These are phyloP conservation scores for Scheffersomyces parashehatae DNA, from an alignment of 1,139 yeast species.

Conservation along the genomic window DNA sequence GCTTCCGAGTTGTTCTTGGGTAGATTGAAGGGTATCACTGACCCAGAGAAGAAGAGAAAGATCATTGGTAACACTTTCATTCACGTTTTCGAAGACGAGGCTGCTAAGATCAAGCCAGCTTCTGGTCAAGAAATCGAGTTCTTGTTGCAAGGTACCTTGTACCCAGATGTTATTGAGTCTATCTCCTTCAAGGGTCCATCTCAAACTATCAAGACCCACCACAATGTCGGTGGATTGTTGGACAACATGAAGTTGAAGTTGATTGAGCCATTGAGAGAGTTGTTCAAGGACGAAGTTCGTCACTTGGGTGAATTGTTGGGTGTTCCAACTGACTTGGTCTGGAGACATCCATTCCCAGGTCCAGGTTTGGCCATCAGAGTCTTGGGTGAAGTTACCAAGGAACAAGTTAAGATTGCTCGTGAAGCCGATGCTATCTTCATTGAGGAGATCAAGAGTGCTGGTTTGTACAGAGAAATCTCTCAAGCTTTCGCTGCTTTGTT, in stretches of 20 bases:
- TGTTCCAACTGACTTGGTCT: conserved; percentile 93
- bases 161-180: conserved; percentile 98
- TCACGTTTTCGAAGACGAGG: conserved; percentile 95
- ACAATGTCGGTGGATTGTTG: conserved; percentile 96
- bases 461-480: conserved; percentile 87
- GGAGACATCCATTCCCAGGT: conserved; percentile 99
- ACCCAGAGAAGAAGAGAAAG: conserved; percentile 98
- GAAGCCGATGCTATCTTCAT: conserved; percentile 95
- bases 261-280: conserved; percentile 97
- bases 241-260: conserved; percentile 98
- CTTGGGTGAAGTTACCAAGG: conserved; percentile 91
- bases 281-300: conserved; percentile 98
- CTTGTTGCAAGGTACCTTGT: conserved; percentile 93
- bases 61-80: conserved; percentile 98
- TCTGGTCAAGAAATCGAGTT: conserved; percentile 90
- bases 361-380: conserved; percentile 99
- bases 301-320: conserved; percentile 92
- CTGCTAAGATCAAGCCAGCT: conserved; percentile 86
- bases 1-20: conserved; percentile 88
- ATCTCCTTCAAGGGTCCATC: conserved; percentile 99
- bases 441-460: conserved; percentile 92
- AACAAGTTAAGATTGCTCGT: conserved; percentile 93
- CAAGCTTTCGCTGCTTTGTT: conserved; percentile 97
- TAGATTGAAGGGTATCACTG: conserved; percentile 90
- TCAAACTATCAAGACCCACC: conserved; percentile 98